Evolutionary conservation across 441 rosid species (phyloP).

Genomic region (Euphorbia neoarborescens): DNA sequence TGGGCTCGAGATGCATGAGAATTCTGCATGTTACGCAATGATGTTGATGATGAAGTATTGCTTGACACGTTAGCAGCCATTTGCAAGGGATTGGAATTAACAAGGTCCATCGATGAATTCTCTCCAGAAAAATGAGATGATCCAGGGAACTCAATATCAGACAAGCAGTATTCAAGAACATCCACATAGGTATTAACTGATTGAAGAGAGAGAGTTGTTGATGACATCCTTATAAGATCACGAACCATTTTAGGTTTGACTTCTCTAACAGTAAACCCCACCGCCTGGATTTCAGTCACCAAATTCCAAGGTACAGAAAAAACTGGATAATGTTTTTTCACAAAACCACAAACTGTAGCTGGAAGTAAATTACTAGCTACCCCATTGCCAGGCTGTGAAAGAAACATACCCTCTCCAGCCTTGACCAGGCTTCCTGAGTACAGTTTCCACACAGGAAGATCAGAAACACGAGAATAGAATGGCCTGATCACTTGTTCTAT

Average conservation of each 20-base stretch:
- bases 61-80: conserved; percentile 38
- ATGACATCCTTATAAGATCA: conserved; percentile 60
- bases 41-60: conserved; percentile 32
- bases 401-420: conserved; percentile 97
- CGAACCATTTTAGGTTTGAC: conserved; percentile 97
- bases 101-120: conserved; percentile 22
- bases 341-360: conserved; percentile 88
- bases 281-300: conserved; percentile 78
- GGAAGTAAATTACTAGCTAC: conserved; percentile 80
- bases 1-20: conserved; percentile 36
- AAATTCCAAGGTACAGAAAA: conserved; percentile 96
- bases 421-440: conserved; percentile 88
- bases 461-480: conserved; percentile 74
- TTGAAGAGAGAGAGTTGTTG: conserved; percentile 62
- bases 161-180: conserved; percentile 91
- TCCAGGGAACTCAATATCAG: conserved; percentile 62
- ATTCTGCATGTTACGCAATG: conserved; percentile 30
- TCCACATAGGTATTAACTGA: conserved; percentile 83
- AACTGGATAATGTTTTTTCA: conserved; percentile 93
- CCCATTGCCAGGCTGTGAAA: conserved; percentile 85
- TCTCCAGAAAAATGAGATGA: conserved; percentile 33
- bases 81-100: conserved; percentile 20
- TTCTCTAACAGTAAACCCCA: conserved; percentile 68
- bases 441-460: conserved; percentile 95
- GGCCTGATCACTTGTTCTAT: conserved; percentile 81